Evolutionary conservation across 2,329 filamentous ascomycete species (phyloP).

Genomic region (Claviceps digitariae): DNA sequence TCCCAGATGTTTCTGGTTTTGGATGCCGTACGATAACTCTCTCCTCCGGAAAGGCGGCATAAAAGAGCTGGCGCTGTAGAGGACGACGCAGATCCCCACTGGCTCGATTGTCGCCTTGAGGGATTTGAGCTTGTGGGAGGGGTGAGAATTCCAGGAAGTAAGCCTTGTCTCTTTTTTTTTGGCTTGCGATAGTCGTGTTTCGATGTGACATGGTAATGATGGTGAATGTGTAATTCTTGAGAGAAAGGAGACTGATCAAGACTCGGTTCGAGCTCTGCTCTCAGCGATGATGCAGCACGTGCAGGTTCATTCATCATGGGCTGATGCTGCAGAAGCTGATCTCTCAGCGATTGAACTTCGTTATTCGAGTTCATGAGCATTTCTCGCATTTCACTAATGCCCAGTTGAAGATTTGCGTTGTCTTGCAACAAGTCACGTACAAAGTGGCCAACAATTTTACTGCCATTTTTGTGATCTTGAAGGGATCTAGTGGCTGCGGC

Average conservation of each 20-base stretch:
- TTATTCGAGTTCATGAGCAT: conserved; percentile 87
- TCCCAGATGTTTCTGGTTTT: conserved; percentile 41
- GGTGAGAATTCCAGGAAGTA: conserved; percentile 49
- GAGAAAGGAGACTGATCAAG: conserved; percentile 28
- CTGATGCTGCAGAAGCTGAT: conserved; percentile 70
- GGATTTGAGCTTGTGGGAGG: conserved; percentile 28
- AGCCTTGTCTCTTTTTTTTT: conserved; percentile 58
- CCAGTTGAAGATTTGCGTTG: conserved; percentile 85
- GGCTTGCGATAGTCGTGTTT: conserved; percentile 48
- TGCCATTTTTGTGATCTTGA: conserved; percentile 42
- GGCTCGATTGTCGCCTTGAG: conserved; percentile 23
- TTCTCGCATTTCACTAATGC: conserved; percentile 80
- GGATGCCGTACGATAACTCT: conserved; percentile 37
- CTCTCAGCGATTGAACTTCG: conserved; percentile 75
- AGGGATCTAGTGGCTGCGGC: conserved; percentile 60
- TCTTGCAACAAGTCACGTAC: conserved; percentile 92
- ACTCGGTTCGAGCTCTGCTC: conserved; percentile 54
- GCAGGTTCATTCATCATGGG: conserved; percentile 35
- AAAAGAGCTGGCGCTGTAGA: conserved; percentile 27
- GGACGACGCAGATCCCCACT: conserved; percentile 23
- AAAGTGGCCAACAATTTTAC: conserved; percentile 80
- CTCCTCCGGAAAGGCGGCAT: conserved; percentile 25
- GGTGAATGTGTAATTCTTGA: conserved; percentile 80
- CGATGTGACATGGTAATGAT: conserved; percentile 70
- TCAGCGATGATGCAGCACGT: conserved; percentile 40